These are phyloP conservation scores for Monosporascus sp. DNA, from an alignment of 2,329 filamentous ascomycete species.

Conservation along the genomic window DNA sequence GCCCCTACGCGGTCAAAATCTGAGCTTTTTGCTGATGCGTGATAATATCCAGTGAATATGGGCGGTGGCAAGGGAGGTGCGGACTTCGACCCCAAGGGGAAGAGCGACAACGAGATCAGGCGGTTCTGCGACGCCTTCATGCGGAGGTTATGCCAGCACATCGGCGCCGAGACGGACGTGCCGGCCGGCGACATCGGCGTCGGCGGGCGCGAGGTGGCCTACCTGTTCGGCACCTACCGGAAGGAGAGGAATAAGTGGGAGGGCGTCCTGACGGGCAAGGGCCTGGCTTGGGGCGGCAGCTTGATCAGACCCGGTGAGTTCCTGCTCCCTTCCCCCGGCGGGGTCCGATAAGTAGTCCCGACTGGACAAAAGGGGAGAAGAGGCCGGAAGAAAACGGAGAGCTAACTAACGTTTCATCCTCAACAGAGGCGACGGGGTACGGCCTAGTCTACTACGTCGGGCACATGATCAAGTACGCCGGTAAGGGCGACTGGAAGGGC, in stretches of 20 bases:
- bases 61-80: conserved; percentile 96
- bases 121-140: conserved; percentile 96
- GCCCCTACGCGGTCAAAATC: background rate
- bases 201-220: conserved; percentile 85
- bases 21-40: conserved; percentile 16
- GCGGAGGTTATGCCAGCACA: conserved; percentile 92
- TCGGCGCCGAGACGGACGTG: conserved; percentile 91
- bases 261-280: conserved; percentile 95
- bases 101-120: conserved; percentile 94
- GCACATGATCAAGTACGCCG: conserved; percentile 91
- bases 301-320: conserved; percentile 71
- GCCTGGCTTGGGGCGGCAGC: conserved; percentile 83
- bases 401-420: background rate
- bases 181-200: conserved; percentile 97
- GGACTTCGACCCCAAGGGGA: conserved; percentile 99
- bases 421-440: conserved; percentile 83
- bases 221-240: conserved; percentile 91
- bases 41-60: conserved; percentile 64
- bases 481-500: conserved; percentile 78
- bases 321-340: background rate
- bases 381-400: background rate
- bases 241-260: conserved; percentile 86
- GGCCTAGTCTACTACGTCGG: conserved; percentile 95
- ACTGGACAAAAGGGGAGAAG: background rate
- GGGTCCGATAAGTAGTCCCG: too few species aligned